Conservation (phyloP, 768 basidiomycete genomes). For the Boletus rufocinnamomeus region DNA sequence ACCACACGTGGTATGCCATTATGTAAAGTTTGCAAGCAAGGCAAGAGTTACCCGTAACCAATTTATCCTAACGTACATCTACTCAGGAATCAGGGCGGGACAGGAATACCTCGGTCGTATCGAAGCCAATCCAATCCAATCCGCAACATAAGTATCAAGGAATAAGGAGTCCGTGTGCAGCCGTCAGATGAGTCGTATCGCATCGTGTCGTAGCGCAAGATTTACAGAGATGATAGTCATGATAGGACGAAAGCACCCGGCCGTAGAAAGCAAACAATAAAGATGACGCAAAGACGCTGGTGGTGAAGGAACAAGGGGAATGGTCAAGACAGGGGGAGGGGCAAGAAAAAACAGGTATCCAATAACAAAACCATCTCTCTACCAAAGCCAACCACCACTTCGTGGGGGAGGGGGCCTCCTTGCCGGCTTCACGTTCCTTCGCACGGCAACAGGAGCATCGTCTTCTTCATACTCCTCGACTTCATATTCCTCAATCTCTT, state of each 20-base stretch:
- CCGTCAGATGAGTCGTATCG: constrained; percentile 31
- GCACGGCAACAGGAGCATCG: constrained; percentile 42
- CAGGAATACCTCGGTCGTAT: not conserved
- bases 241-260: constrained; percentile 13
- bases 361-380: constrained; percentile 29
- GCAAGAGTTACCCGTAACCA: not conserved
- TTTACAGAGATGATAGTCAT: constrained; percentile 17
- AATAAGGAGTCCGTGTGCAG: constrained; percentile 22
- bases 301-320: constrained; percentile 29
- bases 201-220: constrained; percentile 23
- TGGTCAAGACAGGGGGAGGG: constrained; percentile 18
- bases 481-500: constrained; percentile 42
- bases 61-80: constrained; percentile 15
- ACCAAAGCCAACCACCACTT: constrained; percentile 62
- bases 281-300: constrained; percentile 24
- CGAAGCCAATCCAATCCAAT: constrained; percentile 6
- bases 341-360: constrained; percentile 40
- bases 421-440: constrained; percentile 44
- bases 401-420: constrained; percentile 51
- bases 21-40: not conserved
- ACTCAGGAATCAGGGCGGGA: constrained; percentile 2
- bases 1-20: not conserved
- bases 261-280: constrained; percentile 3
- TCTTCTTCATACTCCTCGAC: constrained; percentile 46
- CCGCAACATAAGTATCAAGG: constrained; percentile 13